Conservation (phyloP, 495 filamentous ascomycete species). For the Bryoglossum gracile region DNA sequence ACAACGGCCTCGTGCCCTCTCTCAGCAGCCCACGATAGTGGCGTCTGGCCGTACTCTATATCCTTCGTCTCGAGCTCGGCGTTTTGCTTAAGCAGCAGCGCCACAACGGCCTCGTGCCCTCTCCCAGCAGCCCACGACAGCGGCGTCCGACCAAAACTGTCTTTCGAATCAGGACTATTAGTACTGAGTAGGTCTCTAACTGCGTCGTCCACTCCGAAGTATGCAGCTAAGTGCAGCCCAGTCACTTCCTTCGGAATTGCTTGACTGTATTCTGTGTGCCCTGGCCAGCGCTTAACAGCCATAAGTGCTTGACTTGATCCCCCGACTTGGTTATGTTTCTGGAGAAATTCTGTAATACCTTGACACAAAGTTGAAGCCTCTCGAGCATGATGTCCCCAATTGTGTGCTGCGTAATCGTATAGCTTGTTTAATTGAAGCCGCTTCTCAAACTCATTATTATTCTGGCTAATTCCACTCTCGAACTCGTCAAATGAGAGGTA, state of each 20-base stretch:
- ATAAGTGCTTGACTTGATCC: slow-evolving; percentile 11
- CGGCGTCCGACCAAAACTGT: neutral
- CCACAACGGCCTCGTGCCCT: no score
- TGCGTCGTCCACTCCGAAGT: slow-evolving; percentile 3
- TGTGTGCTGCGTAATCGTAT: no score
- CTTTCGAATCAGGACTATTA: neutral
- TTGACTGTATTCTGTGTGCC: slow-evolving; percentile 3
- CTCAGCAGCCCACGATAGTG: neutral
- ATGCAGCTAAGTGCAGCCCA: slow-evolving; percentile 20
- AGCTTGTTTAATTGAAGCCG: no score
- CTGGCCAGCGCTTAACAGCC: slow-evolving; percentile 2
- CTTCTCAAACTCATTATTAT: no score
- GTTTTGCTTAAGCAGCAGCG: neutral
- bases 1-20: neutral
- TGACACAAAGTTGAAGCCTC: neutral
- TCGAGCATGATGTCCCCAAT: no score
- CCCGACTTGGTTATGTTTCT: neutral
- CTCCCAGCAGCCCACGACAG: no score
- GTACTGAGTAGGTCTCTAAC: neutral
- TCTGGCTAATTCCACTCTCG: no score
- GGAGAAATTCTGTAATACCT: slow-evolving; percentile 1
- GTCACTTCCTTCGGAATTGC: slow-evolving; percentile 5
- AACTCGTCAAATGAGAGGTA: no score
- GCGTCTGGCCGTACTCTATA: no score
- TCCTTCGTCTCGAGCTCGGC: neutral